phyloP scores from a whole-genome alignment of 805 yeast species.

The Grigorovia yakushimaensis region DNA sequence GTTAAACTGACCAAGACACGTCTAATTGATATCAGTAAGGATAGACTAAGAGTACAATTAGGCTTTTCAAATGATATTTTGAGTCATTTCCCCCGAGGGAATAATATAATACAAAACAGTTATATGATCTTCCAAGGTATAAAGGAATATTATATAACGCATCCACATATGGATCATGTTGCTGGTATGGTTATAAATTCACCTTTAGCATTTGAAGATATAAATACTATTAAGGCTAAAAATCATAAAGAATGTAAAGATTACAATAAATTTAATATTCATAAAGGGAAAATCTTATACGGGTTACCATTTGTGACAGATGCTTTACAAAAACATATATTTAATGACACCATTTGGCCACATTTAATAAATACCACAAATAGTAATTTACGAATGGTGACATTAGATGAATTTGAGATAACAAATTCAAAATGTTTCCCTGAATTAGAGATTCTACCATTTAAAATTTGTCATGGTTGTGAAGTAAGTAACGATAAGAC shows the following conservation, averaged over 20 bases:
- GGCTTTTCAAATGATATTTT: conserved; percentile 14
- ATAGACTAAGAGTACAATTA: neutral
- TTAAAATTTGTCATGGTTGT: conserved; percentile 34
- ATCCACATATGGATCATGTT: conserved; percentile 79
- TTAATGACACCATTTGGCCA: conserved; percentile 81
- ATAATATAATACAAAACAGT: conserved; percentile 26
- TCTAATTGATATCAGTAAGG: neutral
- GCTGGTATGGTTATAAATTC: conserved; percentile 61
- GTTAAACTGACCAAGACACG: neutral
- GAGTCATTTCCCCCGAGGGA: conserved; percentile 5
- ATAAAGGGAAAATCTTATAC: conserved; percentile 38
- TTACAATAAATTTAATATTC: conserved; percentile 7
- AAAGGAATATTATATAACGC: conserved; percentile 51
- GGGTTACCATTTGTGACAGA: conserved; percentile 47
- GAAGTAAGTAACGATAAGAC: conserved; percentile 21
- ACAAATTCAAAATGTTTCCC: conserved; percentile 15
- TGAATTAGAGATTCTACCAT: conserved; percentile 27
- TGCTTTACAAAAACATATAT: conserved; percentile 45
- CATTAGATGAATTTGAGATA: conserved; percentile 5
- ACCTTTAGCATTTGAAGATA: conserved; percentile 32
- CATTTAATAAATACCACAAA: conserved; percentile 31
- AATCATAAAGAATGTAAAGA: neutral
- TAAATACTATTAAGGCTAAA: neutral
- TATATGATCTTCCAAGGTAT: conserved; percentile 30
- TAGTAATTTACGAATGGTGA: conserved; percentile 10